Evolutionary conservation across 228 moss, liverwort and hornwort species (phyloP), one percentile per base, ranked within the genome.

Genomic region (Sphagnum fallax): DNA sequence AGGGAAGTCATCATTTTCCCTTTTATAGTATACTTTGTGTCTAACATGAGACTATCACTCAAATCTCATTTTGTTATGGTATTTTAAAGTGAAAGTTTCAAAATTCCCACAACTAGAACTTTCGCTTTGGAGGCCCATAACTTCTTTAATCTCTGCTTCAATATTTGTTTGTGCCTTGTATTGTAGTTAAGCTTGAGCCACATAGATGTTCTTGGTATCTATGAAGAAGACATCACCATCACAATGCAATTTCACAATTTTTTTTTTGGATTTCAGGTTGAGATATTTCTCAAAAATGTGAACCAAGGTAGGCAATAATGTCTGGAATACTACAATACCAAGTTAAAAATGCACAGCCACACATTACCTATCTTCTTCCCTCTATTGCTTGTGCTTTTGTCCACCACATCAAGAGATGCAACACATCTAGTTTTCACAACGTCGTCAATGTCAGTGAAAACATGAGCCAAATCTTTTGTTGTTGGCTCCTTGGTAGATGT

Each of bases 201-300:
- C 70, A 67, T 80, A 80, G 65, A 80, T 80, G 48, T 83, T 83
- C 7, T 32, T 32, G 32, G 83, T 80, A 50, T 83, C 77, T 10
- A 80, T 80, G 68, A 80, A 83, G 60, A 80, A 80, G 65, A 83
- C 83, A 71, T 83, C 83, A 77, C 83, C 83, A 73, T 83, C 80
- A 49, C 77, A 77, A 70, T 80, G 83, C 83, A 83, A 80, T 66
- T 83, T 80, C 13, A 83, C 15, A 63, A 77, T 71, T 18, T 77
- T 75, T 63, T 73, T 80, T 68, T 73, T 80, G 51, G 83, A 80
- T 60, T 80, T 83, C 49, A 73, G 59, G 72, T 83, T 80, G 50
- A 83, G 71, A 70, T 83, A 59, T 69, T 80, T 83, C 70, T 83
- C 83, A 57, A 83, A 80, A 65, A 83, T 80, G 60, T 80, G 75